Base-by-base conservation (phyloP, 164 flowering plant genomes). In the Taxillus chinensis region DNA sequence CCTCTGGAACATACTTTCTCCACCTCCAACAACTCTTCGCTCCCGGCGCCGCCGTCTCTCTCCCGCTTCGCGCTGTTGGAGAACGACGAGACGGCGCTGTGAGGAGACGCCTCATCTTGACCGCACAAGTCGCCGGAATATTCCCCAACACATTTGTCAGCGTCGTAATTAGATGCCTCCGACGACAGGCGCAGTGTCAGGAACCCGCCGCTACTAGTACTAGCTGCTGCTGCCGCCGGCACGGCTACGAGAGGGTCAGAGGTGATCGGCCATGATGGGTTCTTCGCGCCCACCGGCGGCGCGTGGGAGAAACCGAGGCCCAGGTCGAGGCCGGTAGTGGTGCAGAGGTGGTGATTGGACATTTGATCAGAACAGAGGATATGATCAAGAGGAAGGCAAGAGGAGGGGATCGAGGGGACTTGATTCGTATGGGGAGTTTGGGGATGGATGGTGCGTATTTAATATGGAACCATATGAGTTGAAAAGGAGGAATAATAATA, bases 11-110 rank as follows among this genome's bases (percentile, higher is more conserved):
- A 78, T 39, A 67, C 68, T 52, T 67, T 73, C 65, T 74, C 87
- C 0, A 68, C 65, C 39, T 79, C 86, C 3, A 69, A 59, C 1
- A 8, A 48, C 65, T 85, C 87, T 50, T 86, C 89, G 46, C 80
- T 70, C 53, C 76, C 78, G 4, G 59, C 46, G 10, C 52, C 52
- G 10, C 52, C 52, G 37, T 83, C 90, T 67, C 87, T 83, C 65
- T 86, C 90, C 50, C 89, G 78, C 76, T 89, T 86, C 37, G 85
- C 76, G 49, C 89, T 78, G 57, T 86, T 79, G 3, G 96, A 86
- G 75, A 83, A 79, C 2, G 90, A 86, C 4, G 92, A 84, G 6
- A 81, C 73, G 8, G 76, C 79, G 62, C 84, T 81, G 48, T 74
- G 77, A 53, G 79, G 77, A 14, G 85, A 79, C 43, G 80, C 27